Evolutionary conservation across 345 rosid species (phyloP), one percentile per base, ranked within the genome.

Genomic region (Balakata baccata): DNA sequence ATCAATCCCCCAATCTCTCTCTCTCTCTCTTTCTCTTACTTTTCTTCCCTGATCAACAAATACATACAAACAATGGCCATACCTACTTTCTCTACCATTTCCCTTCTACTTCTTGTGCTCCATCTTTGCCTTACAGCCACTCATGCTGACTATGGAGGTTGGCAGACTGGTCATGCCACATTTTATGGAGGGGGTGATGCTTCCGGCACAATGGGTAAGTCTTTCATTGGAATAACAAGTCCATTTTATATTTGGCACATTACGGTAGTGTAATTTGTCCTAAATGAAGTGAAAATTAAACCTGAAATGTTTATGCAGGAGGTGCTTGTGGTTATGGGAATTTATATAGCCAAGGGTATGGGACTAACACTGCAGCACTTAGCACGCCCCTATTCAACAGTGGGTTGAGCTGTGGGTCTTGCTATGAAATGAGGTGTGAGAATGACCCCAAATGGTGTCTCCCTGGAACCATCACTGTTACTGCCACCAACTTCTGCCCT

Each of bases 131-230:
- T 89, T 43, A 74, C 46, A 14, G 82, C 67, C n/a, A 49, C 81
- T 77, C 78, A 20, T 54, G 95, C 81, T 8, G 91, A 89, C 80
- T 49, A 72, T 53, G 93, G 92, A 3, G 95, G 92, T 4, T 91
- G 98, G 97, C 57, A 59, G 13, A 8, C 66, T 61, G 77, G 66
- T 14, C 77, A 71, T 71, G 79, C 79, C 34, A 76, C 79, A 22
- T 76, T 76, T 57, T 76, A 76, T 53, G 79, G 79, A n/a, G 79
- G 79, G 18, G 79, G 79, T 64, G 79, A 76, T 70, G 79, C 79
- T 64, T 63, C 79, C 7, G 79, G 79, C 13, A 76, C 79, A 53
- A 76, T 76, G 79, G 79, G 79, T 75, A 49, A 20, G 74, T 75
- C 34, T n/a, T n/a, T n/a, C n/a, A n/a, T n/a, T n/a, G n/a, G n/a